Base-by-base conservation (phyloP, 1,284 basidiomycete genomes). In the Paramarasmius palmivorus region DNA sequence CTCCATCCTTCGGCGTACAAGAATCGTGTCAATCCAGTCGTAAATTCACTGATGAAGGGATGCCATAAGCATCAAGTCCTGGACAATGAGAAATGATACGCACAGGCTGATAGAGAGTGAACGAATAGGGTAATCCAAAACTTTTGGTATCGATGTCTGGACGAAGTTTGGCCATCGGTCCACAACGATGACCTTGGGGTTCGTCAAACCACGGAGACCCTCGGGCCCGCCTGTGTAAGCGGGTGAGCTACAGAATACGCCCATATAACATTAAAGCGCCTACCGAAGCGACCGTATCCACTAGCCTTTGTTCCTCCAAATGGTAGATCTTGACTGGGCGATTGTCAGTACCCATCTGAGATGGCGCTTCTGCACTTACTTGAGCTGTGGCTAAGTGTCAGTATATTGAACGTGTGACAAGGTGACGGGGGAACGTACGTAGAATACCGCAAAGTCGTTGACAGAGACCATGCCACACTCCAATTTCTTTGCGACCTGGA, bases 401-500 rank as follows among this genome's bases (percentile, higher is more conserved):
- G 20, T 26, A 52, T 40, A 47, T 32, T 41, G 40, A 29, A 35
- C 47, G 20, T 40, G 15, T 14, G n/a, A 25, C n/a, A 17, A 34
- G 25, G 7, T 19, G 2, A 52, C 49, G 51, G 20, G 25, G 54
- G 25, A 40, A 76, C 88, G 73, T 61, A 91, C 88, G 68, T 98
- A 98, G 73, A 90, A 95, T 2, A 95, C 90, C 20, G 87, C 95
- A 69, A 92, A 97, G 71, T 96, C 94, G 64, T 98, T 98, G 63
- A 98, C 81, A 35, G 95, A 90, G 8, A 98, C 95, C 96, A 99
- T 98, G 37, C 96, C 96, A 60, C 93, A 95, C 55, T 95, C 82
- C 45, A 98, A 72, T 48, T 77, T 72, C 53, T 84, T 82, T 15
- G 94, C 93, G 10, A 98, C 88, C 50, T 85, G 76, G 50, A 89